Percentiles rank a stretch among this genome's conserved stretches.
phyloP scores from a whole-genome alignment of 1,139 yeast species.

The Martiniozyma asiatica region DNA sequence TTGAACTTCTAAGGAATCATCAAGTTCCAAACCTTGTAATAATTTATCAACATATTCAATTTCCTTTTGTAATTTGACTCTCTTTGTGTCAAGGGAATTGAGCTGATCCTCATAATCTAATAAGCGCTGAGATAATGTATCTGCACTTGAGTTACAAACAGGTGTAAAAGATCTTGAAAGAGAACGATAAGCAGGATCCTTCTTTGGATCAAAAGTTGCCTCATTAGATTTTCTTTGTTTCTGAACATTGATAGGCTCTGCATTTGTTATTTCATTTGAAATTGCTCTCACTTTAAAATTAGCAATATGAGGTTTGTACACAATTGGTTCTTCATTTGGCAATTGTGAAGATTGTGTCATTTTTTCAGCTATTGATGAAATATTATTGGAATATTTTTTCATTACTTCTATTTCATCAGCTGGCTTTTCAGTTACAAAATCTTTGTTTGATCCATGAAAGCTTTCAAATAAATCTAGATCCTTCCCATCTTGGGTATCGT shows the following conservation, averaged over 20 bases:
- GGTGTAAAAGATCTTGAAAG: conserved; percentile 12
- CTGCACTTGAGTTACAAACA: conserved; percentile 12
- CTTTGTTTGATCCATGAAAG: conserved; percentile 9
- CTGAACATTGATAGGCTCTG: neutral
- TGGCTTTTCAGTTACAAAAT: conserved; percentile 6
- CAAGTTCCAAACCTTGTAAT: conserved; percentile 9
- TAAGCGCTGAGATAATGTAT: conserved; percentile 10
- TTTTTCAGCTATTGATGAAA: too few relatives aligned
- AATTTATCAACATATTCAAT: conserved; percentile 20
- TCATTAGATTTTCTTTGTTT: conserved; percentile 6
- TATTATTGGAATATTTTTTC: neutral
- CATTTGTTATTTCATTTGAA: neutral
- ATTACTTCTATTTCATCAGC: neutral
- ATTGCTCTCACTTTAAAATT: conserved; percentile 1
- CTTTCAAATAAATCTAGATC: conserved; percentile 9
- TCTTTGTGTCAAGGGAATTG: conserved; percentile 12
- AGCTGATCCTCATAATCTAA: conserved; percentile 11
- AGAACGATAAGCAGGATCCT: conserved; percentile 10
- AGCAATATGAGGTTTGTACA: neutral
- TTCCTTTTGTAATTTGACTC: conserved; percentile 20
- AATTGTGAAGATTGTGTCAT: neutral
- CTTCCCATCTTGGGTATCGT: conserved; percentile 3
- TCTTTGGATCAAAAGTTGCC: conserved; percentile 7
- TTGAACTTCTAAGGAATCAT: conserved; percentile 14
- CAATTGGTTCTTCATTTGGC: neutral